Conservation (phyloP, 2,329 filamentous ascomycete species). For the Botrytis byssoidea region DNA sequence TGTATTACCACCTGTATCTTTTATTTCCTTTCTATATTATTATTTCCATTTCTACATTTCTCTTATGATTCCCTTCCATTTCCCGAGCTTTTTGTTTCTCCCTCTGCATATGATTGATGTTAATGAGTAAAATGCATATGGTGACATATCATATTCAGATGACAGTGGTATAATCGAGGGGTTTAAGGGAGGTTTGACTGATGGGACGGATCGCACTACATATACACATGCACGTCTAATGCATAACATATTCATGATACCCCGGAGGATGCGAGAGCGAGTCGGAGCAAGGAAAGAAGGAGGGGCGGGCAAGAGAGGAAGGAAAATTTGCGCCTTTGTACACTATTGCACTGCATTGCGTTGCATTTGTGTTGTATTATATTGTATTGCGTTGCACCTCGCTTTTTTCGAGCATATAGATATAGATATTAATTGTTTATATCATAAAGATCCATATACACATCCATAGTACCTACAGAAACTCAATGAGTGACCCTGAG, state of each 20-base stretch:
- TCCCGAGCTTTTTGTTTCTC: not conserved
- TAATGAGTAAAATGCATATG: slow-evolving; percentile 16
- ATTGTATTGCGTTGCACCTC: not conserved
- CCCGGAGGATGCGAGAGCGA: not conserved
- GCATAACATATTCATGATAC: slow-evolving; percentile 20
- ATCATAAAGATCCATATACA: not conserved
- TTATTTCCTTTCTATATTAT: not conserved
- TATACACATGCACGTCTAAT: not conserved
- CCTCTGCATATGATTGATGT: slow-evolving; percentile 10
- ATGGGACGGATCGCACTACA: slow-evolving; percentile 10
- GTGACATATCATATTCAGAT: slow-evolving; percentile 5
- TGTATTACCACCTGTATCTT: slow-evolving; percentile 10
- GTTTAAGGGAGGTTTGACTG: not conserved
- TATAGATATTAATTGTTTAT: slow-evolving; percentile 1
- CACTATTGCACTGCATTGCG: slow-evolving; percentile 11
- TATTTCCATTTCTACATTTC: not conserved
- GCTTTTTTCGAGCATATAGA: not conserved
- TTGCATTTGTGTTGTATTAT: slow-evolving; percentile 9
- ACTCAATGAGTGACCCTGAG: not conserved
- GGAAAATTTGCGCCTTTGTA: not conserved
- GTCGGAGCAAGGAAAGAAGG: not conserved
- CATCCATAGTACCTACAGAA: not conserved
- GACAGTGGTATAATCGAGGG: not conserved
- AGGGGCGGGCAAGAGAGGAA: not conserved
- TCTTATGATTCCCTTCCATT: not conserved